Evolutionary conservation across 1,139 yeast genomes (phyloP).

Genomic region (Nakaseomyces sp.): DNA sequence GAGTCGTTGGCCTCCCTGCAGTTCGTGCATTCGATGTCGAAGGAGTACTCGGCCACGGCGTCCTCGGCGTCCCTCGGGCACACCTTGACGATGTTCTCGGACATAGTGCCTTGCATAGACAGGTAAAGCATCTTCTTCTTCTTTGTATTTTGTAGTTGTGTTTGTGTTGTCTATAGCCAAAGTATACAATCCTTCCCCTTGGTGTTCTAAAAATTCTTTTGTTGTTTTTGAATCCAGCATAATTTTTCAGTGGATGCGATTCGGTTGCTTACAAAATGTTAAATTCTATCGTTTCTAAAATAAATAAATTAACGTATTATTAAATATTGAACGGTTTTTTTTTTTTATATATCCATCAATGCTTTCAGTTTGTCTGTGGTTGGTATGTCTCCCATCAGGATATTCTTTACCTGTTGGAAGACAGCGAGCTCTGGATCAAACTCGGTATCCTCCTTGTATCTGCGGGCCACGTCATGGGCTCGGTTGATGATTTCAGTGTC

Average conservation of each 20-base stretch:
- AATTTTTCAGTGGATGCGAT: too few relatives aligned
- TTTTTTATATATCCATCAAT: constrained; percentile 9
- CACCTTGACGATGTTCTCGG: constrained; percentile 26
- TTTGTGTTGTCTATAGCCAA: too few relatives aligned
- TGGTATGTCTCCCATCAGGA: neutral
- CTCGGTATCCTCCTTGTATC: constrained; percentile 32
- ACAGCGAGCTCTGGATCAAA: neutral
- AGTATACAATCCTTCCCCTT: too few relatives aligned
- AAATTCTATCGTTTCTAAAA: too few relatives aligned
- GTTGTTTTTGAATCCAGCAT: too few relatives aligned
- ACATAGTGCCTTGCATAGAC: constrained; percentile 20
- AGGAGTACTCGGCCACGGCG: constrained; percentile 64
- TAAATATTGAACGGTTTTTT: too few relatives aligned
- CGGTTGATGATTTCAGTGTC: constrained; percentile 41
- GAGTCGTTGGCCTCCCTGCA: constrained; percentile 77
- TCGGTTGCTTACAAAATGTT: too few relatives aligned
- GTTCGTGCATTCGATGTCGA: constrained; percentile 63
- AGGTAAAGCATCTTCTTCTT: constrained; percentile 23
- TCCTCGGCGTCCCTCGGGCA: constrained; percentile 51
- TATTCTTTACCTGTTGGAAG: neutral
- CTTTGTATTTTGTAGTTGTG: neutral
- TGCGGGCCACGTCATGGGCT: constrained; percentile 43
- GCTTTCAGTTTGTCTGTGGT: constrained; percentile 8
- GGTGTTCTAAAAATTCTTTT: too few relatives aligned
- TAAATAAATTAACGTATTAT: too few relatives aligned